A percentile compares a stretch with the other conserved stretches of the same genome.
Evolutionary conservation across 495 filamentous ascomycete species (phyloP).

Genomic region (Xylaria castorea): DNA sequence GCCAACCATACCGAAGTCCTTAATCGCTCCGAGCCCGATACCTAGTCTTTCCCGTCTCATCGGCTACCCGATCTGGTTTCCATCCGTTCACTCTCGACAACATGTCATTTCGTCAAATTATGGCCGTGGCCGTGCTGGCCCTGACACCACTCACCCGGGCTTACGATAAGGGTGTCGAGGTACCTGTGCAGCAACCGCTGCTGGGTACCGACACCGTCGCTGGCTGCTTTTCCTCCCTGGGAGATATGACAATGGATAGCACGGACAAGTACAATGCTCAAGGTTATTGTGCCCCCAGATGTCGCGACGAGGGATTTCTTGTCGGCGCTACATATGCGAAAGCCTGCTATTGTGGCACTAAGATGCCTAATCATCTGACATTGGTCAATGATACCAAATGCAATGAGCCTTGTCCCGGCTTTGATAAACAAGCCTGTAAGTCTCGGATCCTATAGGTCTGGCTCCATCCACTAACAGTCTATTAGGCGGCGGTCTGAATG

Average conservation of each 20-base stretch:
- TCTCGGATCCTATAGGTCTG: conserved; percentile 15
- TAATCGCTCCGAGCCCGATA: not conserved
- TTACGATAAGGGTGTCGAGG: conserved; percentile 26
- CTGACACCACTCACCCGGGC: conserved; percentile 28
- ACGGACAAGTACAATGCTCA: conserved; percentile 33
- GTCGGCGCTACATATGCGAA: conserved; percentile 33
- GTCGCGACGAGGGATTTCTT: conserved; percentile 26
- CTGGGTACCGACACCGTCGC: conserved; percentile 39
- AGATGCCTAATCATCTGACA: conserved; percentile 56
- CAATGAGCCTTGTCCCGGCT: conserved; percentile 64
- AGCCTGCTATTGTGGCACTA: conserved; percentile 68
- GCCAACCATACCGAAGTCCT: not conserved
- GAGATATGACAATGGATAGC: conserved; percentile 31
- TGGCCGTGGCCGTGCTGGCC: conserved; percentile 37
- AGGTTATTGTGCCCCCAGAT: conserved; percentile 31
- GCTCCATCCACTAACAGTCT: conserved; percentile 38
- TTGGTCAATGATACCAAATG: conserved; percentile 60
- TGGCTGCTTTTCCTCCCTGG: conserved; percentile 38
- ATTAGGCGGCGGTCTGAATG: conserved; percentile 59
- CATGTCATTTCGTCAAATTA: conserved; percentile 37
- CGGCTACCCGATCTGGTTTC: not conserved
- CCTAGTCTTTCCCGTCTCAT: not conserved
- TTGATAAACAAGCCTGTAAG: conserved; percentile 63
- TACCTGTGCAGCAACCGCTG: conserved; percentile 27
- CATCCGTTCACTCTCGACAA: conserved; percentile 7